These are phyloP conservation scores for Paxillus rubicundulus DNA, from an alignment of 768 basidiomycete genomes.

Conservation along the genomic window DNA sequence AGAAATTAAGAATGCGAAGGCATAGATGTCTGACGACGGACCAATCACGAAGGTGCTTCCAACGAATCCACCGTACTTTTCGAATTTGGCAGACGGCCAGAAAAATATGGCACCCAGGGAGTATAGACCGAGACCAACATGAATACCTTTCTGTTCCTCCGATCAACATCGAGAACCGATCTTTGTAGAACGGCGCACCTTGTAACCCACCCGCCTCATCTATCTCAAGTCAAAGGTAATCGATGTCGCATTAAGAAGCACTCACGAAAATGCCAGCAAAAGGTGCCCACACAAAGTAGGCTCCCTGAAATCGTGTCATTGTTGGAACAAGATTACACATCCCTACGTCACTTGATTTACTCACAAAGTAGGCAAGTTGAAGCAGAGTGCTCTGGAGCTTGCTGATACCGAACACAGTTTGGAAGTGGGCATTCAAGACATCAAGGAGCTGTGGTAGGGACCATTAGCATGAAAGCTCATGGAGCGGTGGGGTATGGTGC, in stretches of 20 bases:
- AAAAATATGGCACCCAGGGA: slow-evolving; percentile 72
- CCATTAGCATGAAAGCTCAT: slow-evolving; percentile 14
- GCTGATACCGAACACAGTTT: slow-evolving; percentile 61
- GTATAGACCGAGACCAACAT: slow-evolving; percentile 57
- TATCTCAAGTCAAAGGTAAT: slow-evolving; percentile 20
- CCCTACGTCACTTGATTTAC: slow-evolving; percentile 9
- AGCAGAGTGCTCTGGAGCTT: slow-evolving; percentile 73
- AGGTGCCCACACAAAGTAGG: slow-evolving; percentile 60
- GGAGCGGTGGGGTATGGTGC: neutral
- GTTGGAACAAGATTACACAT: neutral
- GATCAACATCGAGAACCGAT: neutral
- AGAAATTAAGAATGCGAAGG: neutral
- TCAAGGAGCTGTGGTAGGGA: slow-evolving; percentile 51
- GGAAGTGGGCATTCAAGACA: slow-evolving; percentile 72
- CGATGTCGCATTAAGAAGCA: slow-evolving; percentile 8
- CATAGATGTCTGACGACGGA: slow-evolving; percentile 23
- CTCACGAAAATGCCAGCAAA: slow-evolving; percentile 56
- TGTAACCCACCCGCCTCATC: slow-evolving; percentile 68
- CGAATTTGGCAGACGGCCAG: slow-evolving; percentile 72
- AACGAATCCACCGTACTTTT: slow-evolving; percentile 70
- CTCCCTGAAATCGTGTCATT: slow-evolving; percentile 38
- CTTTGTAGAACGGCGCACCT: slow-evolving; percentile 34
- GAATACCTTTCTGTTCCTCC: slow-evolving; percentile 50
- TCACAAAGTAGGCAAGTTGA: slow-evolving; percentile 68
- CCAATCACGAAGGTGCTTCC: slow-evolving; percentile 71